These are phyloP conservation scores for Linanthus parryae DNA, from an alignment of 148 eudicot species.

Conservation along the genomic window DNA sequence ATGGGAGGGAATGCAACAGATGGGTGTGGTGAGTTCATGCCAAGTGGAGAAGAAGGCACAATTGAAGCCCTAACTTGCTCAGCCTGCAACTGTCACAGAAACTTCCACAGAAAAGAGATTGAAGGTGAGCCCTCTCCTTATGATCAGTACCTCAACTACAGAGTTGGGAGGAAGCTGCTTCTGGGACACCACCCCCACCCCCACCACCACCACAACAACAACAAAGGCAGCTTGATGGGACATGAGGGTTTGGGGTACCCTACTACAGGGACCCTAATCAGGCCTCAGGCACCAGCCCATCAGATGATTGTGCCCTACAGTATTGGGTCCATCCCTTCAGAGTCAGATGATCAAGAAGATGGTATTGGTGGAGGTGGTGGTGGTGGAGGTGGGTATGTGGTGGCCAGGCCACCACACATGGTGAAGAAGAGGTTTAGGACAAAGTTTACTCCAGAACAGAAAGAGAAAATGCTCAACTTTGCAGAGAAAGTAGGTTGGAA, in stretches of 20 bases:
- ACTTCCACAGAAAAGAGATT: slow-evolving; percentile 57
- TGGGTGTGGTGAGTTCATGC: slow-evolving; percentile 75
- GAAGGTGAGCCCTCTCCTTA: slow-evolving; percentile 34
- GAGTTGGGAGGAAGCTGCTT: slow-evolving; percentile 31
- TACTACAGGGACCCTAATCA: slow-evolving; percentile 16
- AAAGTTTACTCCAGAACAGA: slow-evolving; percentile 55
- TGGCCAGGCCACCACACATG: slow-evolving; percentile 15
- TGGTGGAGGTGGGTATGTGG: slow-evolving; percentile 10
- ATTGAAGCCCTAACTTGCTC: slow-evolving; percentile 53
- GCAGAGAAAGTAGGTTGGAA: slow-evolving; percentile 76
- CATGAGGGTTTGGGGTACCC: slow-evolving; percentile 22
- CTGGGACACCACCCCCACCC: slow-evolving; percentile 22
- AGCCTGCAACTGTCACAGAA: slow-evolving; percentile 61
- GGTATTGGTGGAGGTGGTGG: slow-evolving; percentile 6
- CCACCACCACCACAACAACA: too few relatives aligned
- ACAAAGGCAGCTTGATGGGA: too few relatives aligned
- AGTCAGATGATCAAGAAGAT: slow-evolving; percentile 40
- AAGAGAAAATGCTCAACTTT: slow-evolving; percentile 57
- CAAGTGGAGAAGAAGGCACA: slow-evolving; percentile 46
- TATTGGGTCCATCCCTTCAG: slow-evolving; percentile 31
- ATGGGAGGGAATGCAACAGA: slow-evolving; percentile 65
- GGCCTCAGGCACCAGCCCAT: slow-evolving; percentile 19
- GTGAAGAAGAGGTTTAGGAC: slow-evolving; percentile 63
- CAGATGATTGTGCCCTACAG: slow-evolving; percentile 38
- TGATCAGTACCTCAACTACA: slow-evolving; percentile 19